These are phyloP conservation scores for Penicillium malachiteum DNA, from an alignment of 495 filamentous ascomycete species.

Conservation along the genomic window DNA sequence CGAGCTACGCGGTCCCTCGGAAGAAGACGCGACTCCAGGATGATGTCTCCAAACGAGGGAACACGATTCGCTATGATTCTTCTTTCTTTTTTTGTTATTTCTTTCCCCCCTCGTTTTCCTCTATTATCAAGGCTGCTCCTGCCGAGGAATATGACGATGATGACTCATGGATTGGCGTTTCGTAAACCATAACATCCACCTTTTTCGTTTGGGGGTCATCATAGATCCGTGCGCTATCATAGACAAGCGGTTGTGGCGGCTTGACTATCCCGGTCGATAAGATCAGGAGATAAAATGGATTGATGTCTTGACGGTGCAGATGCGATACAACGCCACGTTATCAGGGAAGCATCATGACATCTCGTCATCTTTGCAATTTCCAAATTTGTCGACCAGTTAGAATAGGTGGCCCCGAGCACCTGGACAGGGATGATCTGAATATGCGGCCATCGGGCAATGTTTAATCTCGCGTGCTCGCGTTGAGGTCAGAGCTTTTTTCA, in stretches of 20 bases:
- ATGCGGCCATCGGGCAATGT: neutral
- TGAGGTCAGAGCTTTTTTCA: slow-evolving; percentile 12
- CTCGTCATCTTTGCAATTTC: slow-evolving; percentile 8
- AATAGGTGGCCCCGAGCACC: no score
- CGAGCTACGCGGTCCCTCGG: neutral
- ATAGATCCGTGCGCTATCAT: slow-evolving; percentile 21
- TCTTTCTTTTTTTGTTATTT: neutral
- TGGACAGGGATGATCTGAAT: neutral
- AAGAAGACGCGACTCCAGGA: neutral
- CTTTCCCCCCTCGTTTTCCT: neutral
- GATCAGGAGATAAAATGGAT: neutral
- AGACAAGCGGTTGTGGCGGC: slow-evolving; percentile 18
- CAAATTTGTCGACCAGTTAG: slow-evolving; percentile 4
- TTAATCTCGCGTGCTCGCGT: slow-evolving; percentile 16
- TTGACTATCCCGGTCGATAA: slow-evolving; percentile 5
- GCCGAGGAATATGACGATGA: neutral
- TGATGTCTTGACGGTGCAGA: neutral
- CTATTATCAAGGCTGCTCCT: neutral
- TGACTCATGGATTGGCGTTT: neutral
- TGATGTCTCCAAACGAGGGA: neutral
- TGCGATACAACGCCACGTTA: slow-evolving; percentile 10
- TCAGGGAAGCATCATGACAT: slow-evolving; percentile 10
- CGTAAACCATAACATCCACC: neutral
- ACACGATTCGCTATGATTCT: neutral
- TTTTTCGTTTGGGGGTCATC: slow-evolving; percentile 1